phyloP scores from a whole-genome alignment of 352 stramenopile genomes.

The Phytophthora agathidicida region DNA sequence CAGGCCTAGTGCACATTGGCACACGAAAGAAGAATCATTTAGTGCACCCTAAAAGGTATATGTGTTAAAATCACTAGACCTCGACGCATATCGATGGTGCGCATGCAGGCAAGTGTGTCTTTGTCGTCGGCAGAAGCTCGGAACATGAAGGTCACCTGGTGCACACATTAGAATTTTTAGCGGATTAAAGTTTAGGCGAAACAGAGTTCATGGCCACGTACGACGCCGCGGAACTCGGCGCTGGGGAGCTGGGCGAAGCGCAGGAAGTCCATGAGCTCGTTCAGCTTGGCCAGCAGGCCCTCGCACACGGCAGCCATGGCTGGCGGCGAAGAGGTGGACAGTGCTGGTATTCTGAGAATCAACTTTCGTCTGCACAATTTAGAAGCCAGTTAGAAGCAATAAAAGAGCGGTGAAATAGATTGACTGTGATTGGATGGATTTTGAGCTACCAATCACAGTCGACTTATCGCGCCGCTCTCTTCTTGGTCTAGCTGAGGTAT shows the following conservation, averaged over 20 bases:
- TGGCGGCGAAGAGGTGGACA: not conserved
- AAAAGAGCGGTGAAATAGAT: too few relatives aligned
- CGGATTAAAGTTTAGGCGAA: slow-evolving; percentile 1
- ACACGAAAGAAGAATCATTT: slow-evolving; percentile 4
- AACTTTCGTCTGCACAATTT: too few relatives aligned
- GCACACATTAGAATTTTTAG: not conserved
- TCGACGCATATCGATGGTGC: slow-evolving; percentile 78
- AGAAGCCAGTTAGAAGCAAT: too few relatives aligned
- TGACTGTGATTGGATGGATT: slow-evolving; percentile 10
- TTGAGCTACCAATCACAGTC: not conserved
- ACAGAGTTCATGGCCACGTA: slow-evolving; percentile 18
- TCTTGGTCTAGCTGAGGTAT: too few relatives aligned
- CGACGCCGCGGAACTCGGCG: slow-evolving; percentile 62
- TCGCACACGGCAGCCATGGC: slow-evolving; percentile 59
- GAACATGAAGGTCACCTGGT: slow-evolving; percentile 86
- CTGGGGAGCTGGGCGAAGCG: slow-evolving; percentile 57
- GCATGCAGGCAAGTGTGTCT: slow-evolving; percentile 65
- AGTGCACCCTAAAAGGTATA: too few relatives aligned
- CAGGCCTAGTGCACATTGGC: slow-evolving; percentile 37
- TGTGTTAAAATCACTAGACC: too few relatives aligned
- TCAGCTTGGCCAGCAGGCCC: slow-evolving; percentile 74
- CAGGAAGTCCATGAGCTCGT: slow-evolving; percentile 88
- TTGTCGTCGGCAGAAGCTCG: slow-evolving; percentile 47
- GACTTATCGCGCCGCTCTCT: too few relatives aligned
- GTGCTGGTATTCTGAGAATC: slow-evolving; percentile 14